A percentile compares a stretch with the other conserved stretches of the same genome.
Evolutionary conservation across 257 asterid genomes (phyloP).

Genomic region (Parsonsia alboflavescens): DNA sequence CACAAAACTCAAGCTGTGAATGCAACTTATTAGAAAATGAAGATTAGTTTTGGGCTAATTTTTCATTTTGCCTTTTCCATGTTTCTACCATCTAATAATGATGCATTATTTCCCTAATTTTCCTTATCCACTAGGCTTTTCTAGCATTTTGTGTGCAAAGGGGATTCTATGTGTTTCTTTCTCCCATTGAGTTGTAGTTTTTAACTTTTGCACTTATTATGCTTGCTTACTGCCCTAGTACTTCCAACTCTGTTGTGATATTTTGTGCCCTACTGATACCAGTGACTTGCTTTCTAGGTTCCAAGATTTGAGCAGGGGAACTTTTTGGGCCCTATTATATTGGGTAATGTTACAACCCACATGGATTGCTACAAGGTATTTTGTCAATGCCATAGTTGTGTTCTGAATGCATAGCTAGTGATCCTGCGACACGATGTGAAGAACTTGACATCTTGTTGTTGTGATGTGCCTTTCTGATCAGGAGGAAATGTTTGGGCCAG

Average conservation of each 20-base stretch:
- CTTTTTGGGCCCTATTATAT: slow-evolving; percentile 41
- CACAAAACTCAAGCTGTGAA: no score
- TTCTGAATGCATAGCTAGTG: slow-evolving; percentile 6
- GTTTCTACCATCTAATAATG: neutral
- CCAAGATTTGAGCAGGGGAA: slow-evolving; percentile 40
- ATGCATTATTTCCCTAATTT: neutral
- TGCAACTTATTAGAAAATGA: neutral
- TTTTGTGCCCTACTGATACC: neutral
- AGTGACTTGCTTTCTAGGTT: slow-evolving; percentile 28
- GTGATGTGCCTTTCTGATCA: slow-evolving; percentile 17
- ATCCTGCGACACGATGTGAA: neutral
- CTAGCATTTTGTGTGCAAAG: neutral
- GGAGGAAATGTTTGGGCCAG: slow-evolving; percentile 45
- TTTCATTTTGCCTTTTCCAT: neutral
- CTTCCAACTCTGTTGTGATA: neutral
- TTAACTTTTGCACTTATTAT: neutral
- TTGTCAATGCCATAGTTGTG: slow-evolving; percentile 6
- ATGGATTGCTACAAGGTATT: slow-evolving; percentile 49
- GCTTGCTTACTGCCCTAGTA: neutral
- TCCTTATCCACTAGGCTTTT: neutral
- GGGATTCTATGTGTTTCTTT: neutral
- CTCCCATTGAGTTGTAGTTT: neutral
- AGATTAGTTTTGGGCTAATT: no score
- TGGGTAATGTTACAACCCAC: slow-evolving; percentile 33
- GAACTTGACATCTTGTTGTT: neutral